A percentile compares a stretch with the other conserved stretches of the same genome.
Conservation (phyloP, 306 rosid species). For the Castanopsis chinensis region DNA sequence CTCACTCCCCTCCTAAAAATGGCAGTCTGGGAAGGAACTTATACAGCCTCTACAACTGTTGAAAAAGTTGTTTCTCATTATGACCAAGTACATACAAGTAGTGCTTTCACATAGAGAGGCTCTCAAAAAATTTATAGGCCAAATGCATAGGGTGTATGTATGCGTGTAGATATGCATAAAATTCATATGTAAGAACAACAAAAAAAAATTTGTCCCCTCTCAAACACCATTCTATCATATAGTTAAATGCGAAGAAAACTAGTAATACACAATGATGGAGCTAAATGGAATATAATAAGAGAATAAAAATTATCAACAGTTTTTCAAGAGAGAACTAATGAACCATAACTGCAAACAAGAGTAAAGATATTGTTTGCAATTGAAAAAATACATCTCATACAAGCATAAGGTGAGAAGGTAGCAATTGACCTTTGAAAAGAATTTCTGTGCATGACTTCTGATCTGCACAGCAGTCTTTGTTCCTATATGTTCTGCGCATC, state of each 20-base stretch:
- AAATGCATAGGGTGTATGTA: background rate
- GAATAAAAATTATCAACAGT: constrained; percentile 5
- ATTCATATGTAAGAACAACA: background rate
- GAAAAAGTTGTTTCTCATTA: background rate
- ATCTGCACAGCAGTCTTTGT: constrained; percentile 99
- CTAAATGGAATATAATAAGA: background rate
- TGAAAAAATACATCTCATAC: constrained; percentile 10
- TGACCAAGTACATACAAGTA: background rate
- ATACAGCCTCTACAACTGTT: background rate
- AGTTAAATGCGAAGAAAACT: background rate
- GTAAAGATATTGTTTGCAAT: constrained; percentile 13
- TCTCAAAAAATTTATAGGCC: background rate
- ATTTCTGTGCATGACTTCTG: constrained; percentile 99
- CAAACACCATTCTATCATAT: background rate
- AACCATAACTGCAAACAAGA: constrained; percentile 15
- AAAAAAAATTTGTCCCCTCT: background rate
- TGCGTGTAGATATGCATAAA: background rate
- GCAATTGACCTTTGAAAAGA: constrained; percentile 88
- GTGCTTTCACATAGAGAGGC: background rate
- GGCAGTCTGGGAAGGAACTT: background rate
- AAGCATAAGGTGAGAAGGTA: constrained; percentile 45
- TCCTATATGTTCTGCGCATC: constrained; percentile 87
- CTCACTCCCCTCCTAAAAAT: background rate
- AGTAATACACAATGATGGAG: background rate
- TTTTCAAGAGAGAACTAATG: background rate